Evolutionary conservation across 257 asterid species (phyloP).

Genomic region (Henckelia pumila): DNA sequence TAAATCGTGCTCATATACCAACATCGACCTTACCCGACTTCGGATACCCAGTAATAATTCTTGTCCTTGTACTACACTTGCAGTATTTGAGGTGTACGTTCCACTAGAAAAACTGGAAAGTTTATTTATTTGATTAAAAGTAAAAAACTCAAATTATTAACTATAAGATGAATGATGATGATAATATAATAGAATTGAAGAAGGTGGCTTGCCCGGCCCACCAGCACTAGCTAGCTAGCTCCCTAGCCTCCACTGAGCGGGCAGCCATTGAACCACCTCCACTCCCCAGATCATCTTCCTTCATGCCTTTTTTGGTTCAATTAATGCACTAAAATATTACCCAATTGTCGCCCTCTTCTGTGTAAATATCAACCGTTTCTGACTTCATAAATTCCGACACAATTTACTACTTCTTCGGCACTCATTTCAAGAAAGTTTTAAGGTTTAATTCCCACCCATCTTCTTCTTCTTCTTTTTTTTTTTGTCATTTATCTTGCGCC

Average conservation of each 20-base stretch:
- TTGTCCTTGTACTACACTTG: too few relatives aligned
- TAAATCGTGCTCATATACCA: too few relatives aligned
- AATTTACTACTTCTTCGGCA: not conserved
- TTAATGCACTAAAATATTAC: not conserved
- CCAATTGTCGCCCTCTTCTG: not conserved
- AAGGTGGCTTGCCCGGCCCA: not conserved
- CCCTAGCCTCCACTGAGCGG: not conserved
- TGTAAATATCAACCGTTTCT: conserved; percentile 17
- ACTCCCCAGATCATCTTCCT: not conserved
- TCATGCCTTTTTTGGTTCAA: not conserved
- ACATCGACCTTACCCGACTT: too few relatives aligned
- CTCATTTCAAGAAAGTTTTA: not conserved
- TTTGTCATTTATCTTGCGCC: not conserved
- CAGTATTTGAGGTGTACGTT: too few relatives aligned
- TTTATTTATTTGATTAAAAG: too few relatives aligned
- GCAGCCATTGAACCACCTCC: not conserved
- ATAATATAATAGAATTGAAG: too few relatives aligned
- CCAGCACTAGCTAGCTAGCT: not conserved
- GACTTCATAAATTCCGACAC: conserved; percentile 9
- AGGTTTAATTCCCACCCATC: not conserved
- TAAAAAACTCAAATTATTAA: too few relatives aligned
- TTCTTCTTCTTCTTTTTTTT: not conserved
- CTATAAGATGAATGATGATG: too few relatives aligned
- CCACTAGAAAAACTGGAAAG: too few relatives aligned
- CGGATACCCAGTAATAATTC: too few relatives aligned